Percentiles rank a stretch among this genome's conserved stretches.
These are phyloP conservation scores for Linum usitatissimum DNA, from an alignment of 345 rosid species.

Conservation along the genomic window DNA sequence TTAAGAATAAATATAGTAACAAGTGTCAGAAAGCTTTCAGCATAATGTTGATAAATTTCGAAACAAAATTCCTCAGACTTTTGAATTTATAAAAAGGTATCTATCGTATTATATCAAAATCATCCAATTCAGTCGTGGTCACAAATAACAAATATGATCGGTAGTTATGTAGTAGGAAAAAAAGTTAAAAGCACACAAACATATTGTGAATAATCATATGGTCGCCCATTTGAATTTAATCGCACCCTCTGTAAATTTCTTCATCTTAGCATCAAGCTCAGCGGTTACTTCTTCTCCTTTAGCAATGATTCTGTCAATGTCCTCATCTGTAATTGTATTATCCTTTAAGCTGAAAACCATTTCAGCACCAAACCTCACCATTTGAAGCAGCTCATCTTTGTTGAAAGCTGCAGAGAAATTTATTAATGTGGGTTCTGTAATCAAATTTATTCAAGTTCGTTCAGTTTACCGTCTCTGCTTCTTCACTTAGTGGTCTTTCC, in stretches of 20 bases:
- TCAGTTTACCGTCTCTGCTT: neutral
- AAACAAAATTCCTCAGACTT: neutral
- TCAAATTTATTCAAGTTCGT: neutral
- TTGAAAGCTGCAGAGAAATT: conserved; percentile 95
- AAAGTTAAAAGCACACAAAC: neutral
- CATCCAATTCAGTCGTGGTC: conserved; percentile 86
- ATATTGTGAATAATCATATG: conserved; percentile 37
- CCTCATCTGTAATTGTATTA: conserved; percentile 95
- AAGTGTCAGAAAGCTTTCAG: neutral
- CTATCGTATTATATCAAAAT: conserved; percentile 83
- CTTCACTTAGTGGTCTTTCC: neutral
- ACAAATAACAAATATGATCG: conserved; percentile 12
- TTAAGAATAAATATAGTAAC: conserved; percentile 16
- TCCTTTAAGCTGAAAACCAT: conserved; percentile 99
- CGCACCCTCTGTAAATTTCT: conserved; percentile 95
- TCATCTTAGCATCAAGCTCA: conserved; percentile 99
- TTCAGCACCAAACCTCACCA: conserved; percentile 99
- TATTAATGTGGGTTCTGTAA: neutral
- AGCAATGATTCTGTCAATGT: conserved; percentile 92
- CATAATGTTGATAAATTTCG: too few species aligned
- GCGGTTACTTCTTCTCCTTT: conserved; percentile 96
- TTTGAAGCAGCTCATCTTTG: conserved; percentile 97
- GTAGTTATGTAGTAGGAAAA: neutral
- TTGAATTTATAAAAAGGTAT: too few species aligned
- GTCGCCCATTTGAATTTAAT: conserved; percentile 97